Evolutionary conservation across 768 basidiomycete species (phyloP), one percentile per base, ranked within the genome.

Genomic region (Trametes sanguinea): DNA sequence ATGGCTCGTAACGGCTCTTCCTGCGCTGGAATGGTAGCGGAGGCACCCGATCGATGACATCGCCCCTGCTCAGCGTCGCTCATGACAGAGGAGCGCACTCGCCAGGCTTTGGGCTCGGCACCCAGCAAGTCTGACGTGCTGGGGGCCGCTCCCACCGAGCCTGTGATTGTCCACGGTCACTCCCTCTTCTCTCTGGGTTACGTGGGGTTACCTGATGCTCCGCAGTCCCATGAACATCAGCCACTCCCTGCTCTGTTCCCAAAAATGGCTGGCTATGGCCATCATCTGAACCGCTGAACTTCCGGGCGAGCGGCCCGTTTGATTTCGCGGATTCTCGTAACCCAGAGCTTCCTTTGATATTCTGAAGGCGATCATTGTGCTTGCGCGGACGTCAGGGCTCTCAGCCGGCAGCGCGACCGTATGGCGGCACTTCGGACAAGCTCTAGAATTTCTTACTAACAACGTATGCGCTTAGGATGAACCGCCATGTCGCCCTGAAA

Each of bases 401-500:
- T 37, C 6, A 37, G 35, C 35, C 2, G 35, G 35, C 35, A 37
- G 35, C 42, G 42, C 13, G 42, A n/a, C n/a, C 14, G 42, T 43
- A n/a, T 43, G 42, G 30, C 11, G 6, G 35, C 2, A n/a, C 29
- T 33, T 56, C 32, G 39, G 45, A 14, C 0, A n/a, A 14, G 14
- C 42, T 16, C 14, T 43, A 43, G 42, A 3, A 43, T n/a, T 10
- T 32, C 10, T 17, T 22, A 27, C 60, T 51, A 30, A 68, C 66
- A 58, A 46, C 64, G 33, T 54, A 55, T 64, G 61, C 52, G 10
- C 33, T 17, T 77, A 99, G 96, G 72, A 82, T 94, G 78, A 88
- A 92, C 68, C 91, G 94, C 51, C 97, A 99, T 76, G 97, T 99
- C 69, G 97, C 97, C 13, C 88, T 99, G 74, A 99, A 99, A 77